Base-by-base conservation (phyloP, 257 asterid genomes). In the Datura wrightii region DNA sequence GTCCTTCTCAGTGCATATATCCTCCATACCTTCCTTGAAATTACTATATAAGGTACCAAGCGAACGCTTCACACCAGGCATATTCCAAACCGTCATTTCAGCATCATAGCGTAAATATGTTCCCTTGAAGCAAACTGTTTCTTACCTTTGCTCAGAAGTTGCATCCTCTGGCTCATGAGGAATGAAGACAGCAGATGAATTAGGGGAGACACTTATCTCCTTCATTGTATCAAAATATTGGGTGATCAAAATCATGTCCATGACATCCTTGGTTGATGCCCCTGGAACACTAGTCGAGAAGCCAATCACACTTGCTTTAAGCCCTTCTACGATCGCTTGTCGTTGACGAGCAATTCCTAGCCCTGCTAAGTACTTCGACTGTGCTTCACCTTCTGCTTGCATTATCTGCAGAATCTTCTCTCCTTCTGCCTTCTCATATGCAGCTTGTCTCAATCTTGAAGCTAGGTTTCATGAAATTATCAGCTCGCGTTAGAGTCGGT, bases 291-390 rank as follows among this genome's bases (percentile, higher is more conserved):
- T 85, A 0, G 67, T 34, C 8, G 85, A 83, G 59, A 88, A 88
- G 34, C 79, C 84, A 7, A 83, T 67, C 41, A 88, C 85, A 42
- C 85, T 88, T 11, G 72, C 89, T 52, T 85, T 70, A 24, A 88
- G 81, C 5, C 90, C 90, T 46, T 88, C 90, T 1, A 83, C 66
- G 0, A 88, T 88, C 31, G 86, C 90, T 31, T 76, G 89, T 2
- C 86, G 84, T 31, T 82, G 90, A 11, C 88, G 85, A 24, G 90
- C 90, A 41, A 88, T 70, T 42, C 90, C 90, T 13, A 88, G 84
- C 46, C 89, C 89, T 8, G 85, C 85, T 63, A 85, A 66, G 59
- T 80, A 88, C 63, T 54, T 85, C 0, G 88, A 36, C 37, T 88
- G 87, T 8, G 89, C 89, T 44, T 88, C 88, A 15, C 84, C 90